Evolutionary conservation across 352 stramenopile species (phyloP), one percentile per base, ranked within the genome.

Genomic region (Phytophthora citricola): DNA sequence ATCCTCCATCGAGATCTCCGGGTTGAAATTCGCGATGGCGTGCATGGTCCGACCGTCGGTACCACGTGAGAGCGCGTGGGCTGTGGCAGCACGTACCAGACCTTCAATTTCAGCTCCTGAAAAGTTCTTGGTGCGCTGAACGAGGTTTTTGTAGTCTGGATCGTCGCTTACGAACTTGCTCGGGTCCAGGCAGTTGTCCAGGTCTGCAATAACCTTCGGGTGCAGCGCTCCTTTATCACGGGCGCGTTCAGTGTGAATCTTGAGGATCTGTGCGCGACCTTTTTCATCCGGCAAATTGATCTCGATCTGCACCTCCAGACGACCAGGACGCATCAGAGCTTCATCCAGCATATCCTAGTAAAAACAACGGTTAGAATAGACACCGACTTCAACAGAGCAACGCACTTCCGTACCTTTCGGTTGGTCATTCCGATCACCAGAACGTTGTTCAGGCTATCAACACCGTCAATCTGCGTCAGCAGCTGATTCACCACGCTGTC

Each of bases 341-440:
- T 99, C 96, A 76, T 99, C 97, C 5, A 99, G 80, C 78, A 94
- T 94, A 59, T 94, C 88, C 78, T 88, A 54, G 20, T 36, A 20
- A 58, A 40, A 46, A 4, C 3, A 66, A 17, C 41, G 36, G 31
- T 61, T 8, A 58, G 22, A 26, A 26, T 26, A 4, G 24, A 26
- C 24, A 4, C 24, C 4, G 24, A 26, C 24, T 26, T 26, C 24
- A 26, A 26, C 24, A 26, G 24, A 26, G 24, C 24, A 26, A 26
- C 22, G 20, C 14, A 50, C 7, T 24, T 45, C 46, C 58, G 41
- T 31, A 92, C 97, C 81, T 99, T 99, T 66, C 98, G 82, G 79
- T 99, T 99, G 20, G 98, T 99, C 98, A 99, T 99, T 45, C 98
- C 98, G 71, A 99, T 99, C 34, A 99, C 86, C 12, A 99, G 79